These are phyloP conservation scores for Fusarium graminum DNA, from an alignment of 2,329 filamentous ascomycete genomes.

Conservation along the genomic window DNA sequence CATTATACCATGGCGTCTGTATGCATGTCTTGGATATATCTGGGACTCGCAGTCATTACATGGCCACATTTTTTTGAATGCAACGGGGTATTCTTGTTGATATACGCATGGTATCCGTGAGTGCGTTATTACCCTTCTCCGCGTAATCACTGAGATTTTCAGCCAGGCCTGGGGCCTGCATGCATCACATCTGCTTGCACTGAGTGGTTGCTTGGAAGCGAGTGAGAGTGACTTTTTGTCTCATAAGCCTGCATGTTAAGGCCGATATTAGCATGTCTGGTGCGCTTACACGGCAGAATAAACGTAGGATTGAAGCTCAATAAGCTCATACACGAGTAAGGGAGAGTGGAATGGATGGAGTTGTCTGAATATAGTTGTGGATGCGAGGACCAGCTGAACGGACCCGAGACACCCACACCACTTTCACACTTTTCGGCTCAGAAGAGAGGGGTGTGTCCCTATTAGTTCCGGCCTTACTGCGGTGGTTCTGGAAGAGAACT, in stretches of 20 bases:
- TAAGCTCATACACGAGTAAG: constrained; percentile 29
- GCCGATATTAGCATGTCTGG: not conserved
- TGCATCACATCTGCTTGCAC: not conserved
- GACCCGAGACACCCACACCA: constrained; percentile 22
- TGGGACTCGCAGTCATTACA: not conserved
- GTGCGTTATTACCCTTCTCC: constrained; percentile 14
- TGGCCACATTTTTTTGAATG: constrained; percentile 7
- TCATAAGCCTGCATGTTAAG: not conserved
- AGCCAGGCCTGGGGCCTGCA: not conserved
- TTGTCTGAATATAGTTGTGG: constrained; percentile 35
- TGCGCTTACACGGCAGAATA: constrained; percentile 23
- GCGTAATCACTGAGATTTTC: constrained; percentile 8
- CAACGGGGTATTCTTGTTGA: constrained; percentile 12
- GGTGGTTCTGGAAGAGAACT: constrained; percentile 44
- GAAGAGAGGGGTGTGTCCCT: constrained; percentile 36
- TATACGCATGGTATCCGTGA: constrained; percentile 6
- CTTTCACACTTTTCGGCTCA: not conserved
- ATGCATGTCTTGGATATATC: constrained; percentile 12
- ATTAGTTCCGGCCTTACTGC: constrained; percentile 49
- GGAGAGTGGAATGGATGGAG: constrained; percentile 31
- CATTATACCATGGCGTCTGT: constrained; percentile 14
- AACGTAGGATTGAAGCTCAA: constrained; percentile 20
- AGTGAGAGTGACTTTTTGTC: too few species aligned
- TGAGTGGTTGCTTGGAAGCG: not conserved
- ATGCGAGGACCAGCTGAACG: constrained; percentile 34